Base-by-base conservation (phyloP, 1,139 yeast species). In the Yamadazyma atmosphaerica region DNA sequence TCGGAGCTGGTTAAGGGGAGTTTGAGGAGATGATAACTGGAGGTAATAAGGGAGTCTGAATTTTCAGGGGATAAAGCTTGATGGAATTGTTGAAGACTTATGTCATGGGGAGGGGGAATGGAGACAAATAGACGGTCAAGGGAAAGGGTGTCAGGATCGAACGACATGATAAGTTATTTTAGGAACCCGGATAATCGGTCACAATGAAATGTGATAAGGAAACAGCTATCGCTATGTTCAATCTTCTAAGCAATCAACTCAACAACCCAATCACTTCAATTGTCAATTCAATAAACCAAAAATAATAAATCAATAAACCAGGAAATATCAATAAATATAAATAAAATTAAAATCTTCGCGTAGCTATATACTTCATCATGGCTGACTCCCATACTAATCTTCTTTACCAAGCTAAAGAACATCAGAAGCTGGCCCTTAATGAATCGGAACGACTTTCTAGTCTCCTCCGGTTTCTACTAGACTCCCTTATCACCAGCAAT, bases 341-440 rank as follows among this genome's bases (percentile, higher is more conserved):
- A n/a, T n/a, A n/a, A n/a, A n/a, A n/a, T n/a, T n/a, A n/a, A n/a
- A n/a, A n/a, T n/a, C n/a, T n/a, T n/a, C n/a, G n/a, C n/a, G n/a
- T n/a, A n/a, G n/a, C n/a, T n/a, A 19, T 13, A 6, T n/a, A 5
- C 7, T 6, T 23, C 12, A n/a, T 26, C 17, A 9, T 11, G 11
- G 42, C 42, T 42, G 42, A 39, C 35, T 34, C 58, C 26, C 73
- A 69, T 44, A 50, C 53, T 8, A 61, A 59, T 16, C 54, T 69
- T 17, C 51, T 71, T 9, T 46, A 47, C 12, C 56, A 60, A 41
- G 74, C 74, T n/a, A 72, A 72, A 46, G 55, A 49, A 27, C 52
- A 55, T 18, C 77, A 72, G 46, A 45, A 51, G 16, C 44, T 52
- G 30, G 58, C 56, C 26, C 50, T 70, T 12, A 47, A 50, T 30